Percentiles rank a stretch among this genome's conserved stretches.
Conservation (phyloP, 202 grass and related monocot species). For the Musa balbisiana region DNA sequence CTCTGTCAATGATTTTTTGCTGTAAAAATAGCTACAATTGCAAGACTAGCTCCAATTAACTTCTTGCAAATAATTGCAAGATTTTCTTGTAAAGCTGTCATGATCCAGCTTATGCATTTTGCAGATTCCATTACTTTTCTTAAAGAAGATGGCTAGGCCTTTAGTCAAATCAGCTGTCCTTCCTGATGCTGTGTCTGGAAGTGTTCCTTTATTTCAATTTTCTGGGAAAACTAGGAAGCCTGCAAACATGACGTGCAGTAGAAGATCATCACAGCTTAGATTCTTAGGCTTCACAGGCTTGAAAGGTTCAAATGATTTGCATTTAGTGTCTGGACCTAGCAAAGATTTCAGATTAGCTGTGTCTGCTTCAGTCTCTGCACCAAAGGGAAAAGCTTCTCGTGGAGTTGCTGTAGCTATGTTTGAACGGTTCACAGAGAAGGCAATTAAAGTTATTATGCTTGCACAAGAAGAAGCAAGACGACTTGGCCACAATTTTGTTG, state of each 20-base stretch:
- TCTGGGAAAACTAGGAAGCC: not conserved
- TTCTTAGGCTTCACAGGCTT: conserved; percentile 10
- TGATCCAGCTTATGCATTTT: too few relatives aligned
- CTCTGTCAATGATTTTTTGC: too few relatives aligned
- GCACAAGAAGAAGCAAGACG: conserved; percentile 85
- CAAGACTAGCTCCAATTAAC: too few relatives aligned
- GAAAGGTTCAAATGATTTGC: conserved; percentile 4
- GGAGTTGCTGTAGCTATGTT: conserved; percentile 16
- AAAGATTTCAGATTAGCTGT: conserved; percentile 1
- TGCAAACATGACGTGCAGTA: not conserved
- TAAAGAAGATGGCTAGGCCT: conserved; percentile 6
- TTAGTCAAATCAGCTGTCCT: conserved; percentile 8
- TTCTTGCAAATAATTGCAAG: too few relatives aligned
- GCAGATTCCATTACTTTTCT: not conserved
- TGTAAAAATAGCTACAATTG: too few relatives aligned
- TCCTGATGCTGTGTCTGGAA: conserved; percentile 1
- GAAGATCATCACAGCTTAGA: not conserved
- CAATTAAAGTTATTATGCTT: conserved; percentile 64
- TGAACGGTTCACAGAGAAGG: conserved; percentile 16
- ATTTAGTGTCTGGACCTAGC: not conserved
- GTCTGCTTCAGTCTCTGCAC: not conserved
- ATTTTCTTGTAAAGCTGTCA: too few relatives aligned
- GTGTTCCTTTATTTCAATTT: not conserved
- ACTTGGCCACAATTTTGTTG: conserved; percentile 82
- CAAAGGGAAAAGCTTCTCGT: not conserved